A percentile compares a stretch with the other conserved stretches of the same genome.
These are phyloP conservation scores for Dendrobium chrysotoxum DNA, from an alignment of 106 monocot genomes.

Conservation along the genomic window DNA sequence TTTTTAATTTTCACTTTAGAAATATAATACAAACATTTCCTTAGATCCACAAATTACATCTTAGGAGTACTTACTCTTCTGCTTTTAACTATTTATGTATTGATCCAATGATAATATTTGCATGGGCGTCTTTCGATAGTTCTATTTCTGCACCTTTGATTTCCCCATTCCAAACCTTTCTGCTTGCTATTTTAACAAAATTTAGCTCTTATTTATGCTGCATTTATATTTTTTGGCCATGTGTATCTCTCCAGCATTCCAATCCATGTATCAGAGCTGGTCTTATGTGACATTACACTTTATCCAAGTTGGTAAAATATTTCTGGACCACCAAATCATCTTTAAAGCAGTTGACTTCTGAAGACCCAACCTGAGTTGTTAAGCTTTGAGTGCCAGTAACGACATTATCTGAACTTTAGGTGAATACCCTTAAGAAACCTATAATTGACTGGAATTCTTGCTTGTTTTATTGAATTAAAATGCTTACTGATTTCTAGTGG, in stretches of 20 bases:
- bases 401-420: neutral
- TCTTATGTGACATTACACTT: neutral
- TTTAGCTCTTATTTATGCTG: neutral
- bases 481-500: neutral
- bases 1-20: no score
- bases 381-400: neutral
- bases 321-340: neutral
- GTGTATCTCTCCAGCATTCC: neutral
- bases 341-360: neutral
- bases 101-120: no score
- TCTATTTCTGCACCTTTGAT: no score
- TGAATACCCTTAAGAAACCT: neutral
- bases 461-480: neutral
- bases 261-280: neutral
- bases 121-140: no score
- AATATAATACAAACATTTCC: no score
- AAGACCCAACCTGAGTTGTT: neutral
- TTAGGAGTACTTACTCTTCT: no score
- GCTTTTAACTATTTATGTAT: no score
- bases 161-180: no score
- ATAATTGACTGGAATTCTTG: neutral
- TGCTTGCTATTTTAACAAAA: no score
- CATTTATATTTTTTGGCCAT: neutral
- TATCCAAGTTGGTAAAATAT: neutral
- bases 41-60: no score